Evolutionary conservation across 2,329 filamentous ascomycete species (phyloP).

Genomic region (Dactylellina haptotyla): DNA sequence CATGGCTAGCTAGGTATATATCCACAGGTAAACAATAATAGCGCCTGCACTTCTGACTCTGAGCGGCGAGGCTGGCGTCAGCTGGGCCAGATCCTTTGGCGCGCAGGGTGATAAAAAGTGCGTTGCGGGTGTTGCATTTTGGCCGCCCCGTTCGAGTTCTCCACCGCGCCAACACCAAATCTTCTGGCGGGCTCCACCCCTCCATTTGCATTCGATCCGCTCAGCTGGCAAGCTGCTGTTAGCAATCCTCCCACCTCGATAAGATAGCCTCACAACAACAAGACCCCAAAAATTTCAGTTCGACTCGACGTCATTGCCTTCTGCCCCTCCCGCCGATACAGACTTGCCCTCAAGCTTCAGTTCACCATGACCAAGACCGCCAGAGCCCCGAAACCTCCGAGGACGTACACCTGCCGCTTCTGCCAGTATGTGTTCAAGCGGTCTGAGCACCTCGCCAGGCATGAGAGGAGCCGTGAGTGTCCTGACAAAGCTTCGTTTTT

Average conservation of each 20-base stretch:
- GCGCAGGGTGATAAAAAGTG: background rate
- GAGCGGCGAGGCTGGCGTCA: background rate
- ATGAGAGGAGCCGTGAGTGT: constrained; percentile 53
- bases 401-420: constrained; percentile 53
- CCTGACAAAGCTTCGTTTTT: too few relatives aligned
- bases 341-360: background rate
- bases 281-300: background rate
- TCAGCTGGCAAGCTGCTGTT: too few relatives aligned
- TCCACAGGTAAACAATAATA: background rate
- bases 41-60: background rate
- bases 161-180: constrained; percentile 5
- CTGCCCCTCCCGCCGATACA: background rate
- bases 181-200: background rate
- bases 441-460: constrained; percentile 51
- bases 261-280: constrained; percentile 39
- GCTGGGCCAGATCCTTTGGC: background rate
- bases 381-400: constrained; percentile 53
- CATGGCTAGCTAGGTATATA: background rate
- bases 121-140: constrained; percentile 49
- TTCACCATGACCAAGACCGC: constrained; percentile 39
- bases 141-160: constrained; percentile 3
- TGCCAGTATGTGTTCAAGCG: constrained; percentile 53
- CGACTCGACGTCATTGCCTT: constrained; percentile 23
- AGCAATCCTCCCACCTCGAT: constrained; percentile 28
- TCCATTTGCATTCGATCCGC: too few relatives aligned